Base-by-base conservation (phyloP, 169 alveolate genomes). In the Plasmodium knowlesi region DNA sequence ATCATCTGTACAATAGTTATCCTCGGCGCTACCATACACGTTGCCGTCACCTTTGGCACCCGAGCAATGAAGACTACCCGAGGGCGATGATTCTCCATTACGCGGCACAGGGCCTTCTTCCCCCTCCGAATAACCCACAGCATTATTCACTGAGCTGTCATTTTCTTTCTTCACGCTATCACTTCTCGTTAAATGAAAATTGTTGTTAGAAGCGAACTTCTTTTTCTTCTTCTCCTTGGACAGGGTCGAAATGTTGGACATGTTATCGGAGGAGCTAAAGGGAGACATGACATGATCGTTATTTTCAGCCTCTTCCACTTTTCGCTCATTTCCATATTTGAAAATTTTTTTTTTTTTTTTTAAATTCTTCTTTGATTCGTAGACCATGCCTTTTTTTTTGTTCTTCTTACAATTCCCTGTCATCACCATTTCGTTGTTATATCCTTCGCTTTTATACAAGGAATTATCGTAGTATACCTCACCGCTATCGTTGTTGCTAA, bases 301-400 rank as follows among this genome's bases (percentile, higher is more conserved):
- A 84, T 41, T 84, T 57, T 76, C 93, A 1, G 22, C 5, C 46
- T 53, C 41, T 12, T 89, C 54, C 80, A 37, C 34, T 34, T 89
- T 67, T 57, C 72, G 9, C 25, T 79, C 94, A 89, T 79, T 84
- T 37, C 70, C n/a, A 73, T 32, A 78, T 67, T 89, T 78, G 50
- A 89, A 39, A 61, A 79, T 89, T 79, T 89, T 89, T 79, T 89
- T 88, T 61, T 88, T 88, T 88, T 79, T 88, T 57, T 88, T 88
- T 79, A 88, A 88, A 88, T 72, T 88, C 22, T 39, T 70, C 43
- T 88, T 88, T 19, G 86, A 50, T 30, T 85, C 93, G 79, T 85
- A 71, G 1, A 72, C 61, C 34, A 85, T 73, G 10, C 76, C 80
- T 74, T 85, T 85, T 34, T 85, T 85, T 30, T 85, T 85, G 39